phyloP scores from a whole-genome alignment of 805 yeast genomes.

The Saturnispora bothae region DNA sequence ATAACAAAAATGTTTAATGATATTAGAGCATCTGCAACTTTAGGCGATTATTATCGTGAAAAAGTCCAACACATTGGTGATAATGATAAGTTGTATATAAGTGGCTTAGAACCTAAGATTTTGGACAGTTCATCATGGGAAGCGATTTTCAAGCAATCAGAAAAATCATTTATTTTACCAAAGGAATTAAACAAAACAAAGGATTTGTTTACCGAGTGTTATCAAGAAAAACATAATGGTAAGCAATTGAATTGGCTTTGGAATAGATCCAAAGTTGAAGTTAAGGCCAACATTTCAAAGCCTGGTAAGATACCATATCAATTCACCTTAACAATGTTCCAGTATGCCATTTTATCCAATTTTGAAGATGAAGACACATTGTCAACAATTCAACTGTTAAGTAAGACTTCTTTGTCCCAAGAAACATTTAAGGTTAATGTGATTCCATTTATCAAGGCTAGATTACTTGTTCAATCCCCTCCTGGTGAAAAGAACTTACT shows the following conservation, averaged over 20 bases:
- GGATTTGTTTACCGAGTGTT: constrained; percentile 57
- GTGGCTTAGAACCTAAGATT: constrained; percentile 26
- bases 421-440: constrained; percentile 68
- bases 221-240: constrained; percentile 69
- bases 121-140: constrained; percentile 26
- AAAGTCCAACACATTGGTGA: constrained; percentile 11
- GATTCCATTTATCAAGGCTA: constrained; percentile 68
- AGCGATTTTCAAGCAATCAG: constrained; percentile 21
- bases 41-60: constrained; percentile 36
- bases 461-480: constrained; percentile 59
- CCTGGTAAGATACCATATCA: constrained; percentile 73
- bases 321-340: constrained; percentile 75
- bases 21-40: constrained; percentile 71
- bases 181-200: constrained; percentile 52
- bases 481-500: constrained; percentile 44
- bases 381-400: constrained; percentile 49
- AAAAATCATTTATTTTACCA: constrained; percentile 53
- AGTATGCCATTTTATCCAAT: constrained; percentile 78
- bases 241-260: constrained; percentile 92
- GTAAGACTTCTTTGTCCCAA: constrained; percentile 55
- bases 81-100: constrained; percentile 16
- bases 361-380: constrained; percentile 60
- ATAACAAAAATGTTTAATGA: constrained; percentile 95
- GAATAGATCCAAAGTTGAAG: constrained; percentile 87
- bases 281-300: constrained; percentile 74